A percentile compares a stretch with the other conserved stretches of the same genome.
Conservation (phyloP, 495 filamentous ascomycete genomes). For the Hypomontagnella submonticulosa region DNA sequence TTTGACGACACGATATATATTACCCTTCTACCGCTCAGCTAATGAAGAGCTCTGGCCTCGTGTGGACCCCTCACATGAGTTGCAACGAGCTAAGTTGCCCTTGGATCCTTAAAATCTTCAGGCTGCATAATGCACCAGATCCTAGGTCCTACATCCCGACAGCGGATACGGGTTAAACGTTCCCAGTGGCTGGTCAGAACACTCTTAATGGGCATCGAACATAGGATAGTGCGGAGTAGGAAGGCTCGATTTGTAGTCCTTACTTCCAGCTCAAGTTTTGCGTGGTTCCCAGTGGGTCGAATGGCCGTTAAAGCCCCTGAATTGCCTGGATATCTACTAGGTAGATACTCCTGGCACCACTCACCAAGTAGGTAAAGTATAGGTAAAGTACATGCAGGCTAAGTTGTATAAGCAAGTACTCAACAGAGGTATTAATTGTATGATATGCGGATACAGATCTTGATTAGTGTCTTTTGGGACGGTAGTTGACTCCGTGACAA, state of each 20-base stretch:
- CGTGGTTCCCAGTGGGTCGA: neutral
- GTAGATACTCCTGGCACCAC: no score
- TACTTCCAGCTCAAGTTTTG: constrained; percentile 10
- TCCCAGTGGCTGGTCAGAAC: constrained; percentile 1
- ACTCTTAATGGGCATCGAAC: constrained; percentile 4
- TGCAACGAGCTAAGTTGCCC: constrained; percentile 3
- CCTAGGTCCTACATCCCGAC: constrained; percentile 16
- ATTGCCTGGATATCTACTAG: no score
- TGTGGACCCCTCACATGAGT: constrained; percentile 21
- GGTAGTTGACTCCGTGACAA: constrained; percentile 12
- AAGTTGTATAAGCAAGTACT: neutral
- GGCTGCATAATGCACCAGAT: constrained; percentile 22
- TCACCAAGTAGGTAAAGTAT: no score
- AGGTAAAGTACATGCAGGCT: no score
- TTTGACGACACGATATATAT: constrained; percentile 17
- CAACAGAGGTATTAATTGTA: neutral
- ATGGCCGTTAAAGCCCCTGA: constrained; percentile 11
- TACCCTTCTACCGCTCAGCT: constrained; percentile 16
- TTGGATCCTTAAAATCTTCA: constrained; percentile 12
- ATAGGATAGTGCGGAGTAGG: constrained; percentile 3
- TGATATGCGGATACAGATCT: constrained; percentile 16
- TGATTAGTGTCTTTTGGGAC: constrained; percentile 8
- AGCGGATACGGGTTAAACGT: constrained; percentile 8
- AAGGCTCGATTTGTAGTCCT: constrained; percentile 1
- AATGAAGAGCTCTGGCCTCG: constrained; percentile 1